Evolutionary conservation across 768 basidiomycete species (phyloP).

Genomic region (Pleurotus salmoneostramineus): DNA sequence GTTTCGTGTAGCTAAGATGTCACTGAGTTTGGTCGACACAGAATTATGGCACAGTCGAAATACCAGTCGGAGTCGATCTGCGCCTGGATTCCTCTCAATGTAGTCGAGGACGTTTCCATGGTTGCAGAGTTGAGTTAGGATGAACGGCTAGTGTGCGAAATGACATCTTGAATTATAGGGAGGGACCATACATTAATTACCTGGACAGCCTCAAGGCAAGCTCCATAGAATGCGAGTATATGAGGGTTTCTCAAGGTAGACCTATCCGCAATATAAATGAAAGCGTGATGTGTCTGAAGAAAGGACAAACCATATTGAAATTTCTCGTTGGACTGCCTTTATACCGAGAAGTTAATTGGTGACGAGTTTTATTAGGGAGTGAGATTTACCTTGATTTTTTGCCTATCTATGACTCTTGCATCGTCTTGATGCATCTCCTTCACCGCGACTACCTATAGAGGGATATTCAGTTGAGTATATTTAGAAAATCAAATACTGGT

Average conservation of each 20-base stretch:
- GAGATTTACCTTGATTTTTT: conserved; percentile 18
- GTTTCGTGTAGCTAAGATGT: conserved; percentile 17
- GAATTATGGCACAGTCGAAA: background rate
- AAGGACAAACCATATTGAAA: conserved; percentile 32
- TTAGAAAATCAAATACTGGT: background rate
- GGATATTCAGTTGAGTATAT: background rate
- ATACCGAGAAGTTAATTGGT: background rate
- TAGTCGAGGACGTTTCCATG: conserved; percentile 18
- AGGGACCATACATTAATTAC: conserved; percentile 3
- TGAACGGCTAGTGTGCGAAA: conserved; percentile 13
- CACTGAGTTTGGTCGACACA: background rate
- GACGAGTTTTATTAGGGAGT: background rate
- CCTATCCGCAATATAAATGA: background rate
- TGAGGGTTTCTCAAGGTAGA: conserved; percentile 30
- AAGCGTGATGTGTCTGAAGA: background rate
- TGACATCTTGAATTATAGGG: background rate
- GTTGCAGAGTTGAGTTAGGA: conserved; percentile 20
- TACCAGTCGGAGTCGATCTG: conserved; percentile 17
- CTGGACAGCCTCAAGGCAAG: conserved; percentile 34
- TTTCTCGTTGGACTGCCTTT: conserved; percentile 37
- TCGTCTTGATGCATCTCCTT: conserved; percentile 20
- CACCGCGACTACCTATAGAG: conserved; percentile 20
- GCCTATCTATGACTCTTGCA: conserved; percentile 15
- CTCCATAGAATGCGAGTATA: conserved; percentile 44
- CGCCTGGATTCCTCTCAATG: conserved; percentile 12